Evolutionary conservation across 2,329 filamentous ascomycete genomes (phyloP), one percentile per base, ranked within the genome.

Genomic region (Chrysoporthe deuterocubensis): DNA sequence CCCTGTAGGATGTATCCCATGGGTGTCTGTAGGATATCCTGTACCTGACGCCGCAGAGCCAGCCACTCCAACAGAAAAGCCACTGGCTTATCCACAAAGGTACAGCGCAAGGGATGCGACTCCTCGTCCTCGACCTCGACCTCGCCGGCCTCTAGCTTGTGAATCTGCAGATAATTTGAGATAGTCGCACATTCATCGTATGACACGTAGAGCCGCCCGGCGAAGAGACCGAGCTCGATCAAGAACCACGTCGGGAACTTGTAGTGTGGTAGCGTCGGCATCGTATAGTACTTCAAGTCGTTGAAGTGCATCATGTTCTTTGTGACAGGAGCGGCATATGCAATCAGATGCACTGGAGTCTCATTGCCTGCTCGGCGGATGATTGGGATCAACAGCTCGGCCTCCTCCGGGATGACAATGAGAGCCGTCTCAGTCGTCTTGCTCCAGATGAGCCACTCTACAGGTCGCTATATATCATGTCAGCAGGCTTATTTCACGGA

Each of bases 361-460:
- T 37, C 54, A 0, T 65, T n/a, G 1, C 56, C 64, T 8, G 57
- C 37, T 18, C 13, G 52, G 1, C 75, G 75, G 6, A 90, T 70
- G 0, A 80, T 69, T 0, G 81, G 80, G 3, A 92, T 80, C 0
- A 91, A 70, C 0, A 72, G 58, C 66, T 92, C 87, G 0, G 84
- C 87, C 73, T 92, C 90, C 71, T 92, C 89, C 0, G 88, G 86
- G 40, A 86, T 87, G 1, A 92, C 73, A 1, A 92, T 74, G 0
- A 92, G 70, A 0, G 83, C 89, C 0, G 79, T 83, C 8, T 85
- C 72, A 0, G 78, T 77, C 0, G 71, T n/a, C 0, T 71, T 71
- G 67, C 83, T 86, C 83, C 84, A 90, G 0, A 92, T 75, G 2
- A 92, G 73, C 88, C 88, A 92, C 37, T 88, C 84, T 0, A 90